Evolutionary conservation across 192 early-diverging fungal genomes (phyloP), one percentile per base, ranked within the genome.

Genomic region (Endogone sp.): DNA sequence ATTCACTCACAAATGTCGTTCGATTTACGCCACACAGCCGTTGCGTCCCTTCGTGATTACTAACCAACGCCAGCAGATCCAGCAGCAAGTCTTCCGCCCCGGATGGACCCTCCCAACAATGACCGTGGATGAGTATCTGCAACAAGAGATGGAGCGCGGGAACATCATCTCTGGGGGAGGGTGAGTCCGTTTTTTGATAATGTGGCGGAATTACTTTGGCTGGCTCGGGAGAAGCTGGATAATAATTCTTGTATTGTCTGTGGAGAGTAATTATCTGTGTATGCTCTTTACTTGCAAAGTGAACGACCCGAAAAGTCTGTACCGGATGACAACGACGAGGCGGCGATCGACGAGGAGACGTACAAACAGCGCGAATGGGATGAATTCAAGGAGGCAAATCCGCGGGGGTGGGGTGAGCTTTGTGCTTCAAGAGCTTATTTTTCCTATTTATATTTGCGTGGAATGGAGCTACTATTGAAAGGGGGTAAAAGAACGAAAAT

Each of bases 121-220:
- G 96, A 85, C 93, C 0, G 88, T 99, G 59, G 98, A 99, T 56
- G 92, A 98, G 78, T 99, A 96, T 69, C 69, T 98, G 66, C 83
- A 93, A 58, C 85, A 88, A 61, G 95, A 99, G 76, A 80, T 85
- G 65, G 88, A 91, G 69, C 85, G 93, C 4, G 97, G 97, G 3
- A 94, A 94, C 65, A 87, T 98, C 29, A 88, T 99, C 49, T 83
- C 79, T 24, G 94, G 93, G 24, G 97, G 97, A 67, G 91, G 90
- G 87, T 87, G 82, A 70, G 78, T 49, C 16, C 9, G 6, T 49
- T 49, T 49, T 49, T 49, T 16, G 16, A 16, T 49, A 16, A 49
- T n/a, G n/a, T n/a, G n/a, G n/a, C n/a, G n/a, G n/a, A n/a, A n/a
- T n/a, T n/a, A 31, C 73, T n/a, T 4, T 25, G 23, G 6, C n/a